A percentile compares a stretch with the other conserved stretches of the same genome.
Evolutionary conservation across 2,329 filamentous ascomycete genomes (phyloP).

Genomic region (Emergomyces orientalis): DNA sequence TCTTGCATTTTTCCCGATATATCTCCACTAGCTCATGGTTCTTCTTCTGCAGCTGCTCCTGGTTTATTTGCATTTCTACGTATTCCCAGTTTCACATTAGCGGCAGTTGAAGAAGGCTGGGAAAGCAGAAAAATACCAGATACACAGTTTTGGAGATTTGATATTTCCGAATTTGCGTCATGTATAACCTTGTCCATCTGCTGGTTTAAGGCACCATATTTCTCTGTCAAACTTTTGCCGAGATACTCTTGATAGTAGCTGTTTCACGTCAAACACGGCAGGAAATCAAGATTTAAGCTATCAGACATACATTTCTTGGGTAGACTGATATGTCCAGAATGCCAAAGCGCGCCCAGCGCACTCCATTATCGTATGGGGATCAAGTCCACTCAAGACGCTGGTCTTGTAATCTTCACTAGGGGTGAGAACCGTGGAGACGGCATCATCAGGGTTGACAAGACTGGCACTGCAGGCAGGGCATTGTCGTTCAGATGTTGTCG

Average conservation of each 20-base stretch:
- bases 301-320: slow-evolving; percentile 62
- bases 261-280: slow-evolving; percentile 1
- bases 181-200: slow-evolving; percentile 64
- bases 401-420: slow-evolving; percentile 87
- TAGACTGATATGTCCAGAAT: slow-evolving; percentile 79
- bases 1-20: slow-evolving; percentile 61
- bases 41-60: slow-evolving; percentile 56
- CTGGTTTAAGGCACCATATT: slow-evolving; percentile 54
- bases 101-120: background rate
- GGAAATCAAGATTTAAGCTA: slow-evolving; percentile 6
- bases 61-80: slow-evolving; percentile 50
- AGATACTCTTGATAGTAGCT: slow-evolving; percentile 71
- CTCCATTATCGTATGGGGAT: slow-evolving; percentile 74
- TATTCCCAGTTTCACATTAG: background rate
- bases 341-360: slow-evolving; percentile 68
- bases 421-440: slow-evolving; percentile 59
- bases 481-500: slow-evolving; percentile 43
- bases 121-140: slow-evolving; percentile 40
- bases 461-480: slow-evolving; percentile 70
- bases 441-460: slow-evolving; percentile 65
- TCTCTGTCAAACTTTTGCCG: slow-evolving; percentile 61
- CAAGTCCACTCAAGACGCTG: slow-evolving; percentile 71
- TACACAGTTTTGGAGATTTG: slow-evolving; percentile 55
- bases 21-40: slow-evolving; percentile 61
- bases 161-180: slow-evolving; percentile 66